Conservation (phyloP, 345 rosid species). For the Lagerstroemia speciosa region DNA sequence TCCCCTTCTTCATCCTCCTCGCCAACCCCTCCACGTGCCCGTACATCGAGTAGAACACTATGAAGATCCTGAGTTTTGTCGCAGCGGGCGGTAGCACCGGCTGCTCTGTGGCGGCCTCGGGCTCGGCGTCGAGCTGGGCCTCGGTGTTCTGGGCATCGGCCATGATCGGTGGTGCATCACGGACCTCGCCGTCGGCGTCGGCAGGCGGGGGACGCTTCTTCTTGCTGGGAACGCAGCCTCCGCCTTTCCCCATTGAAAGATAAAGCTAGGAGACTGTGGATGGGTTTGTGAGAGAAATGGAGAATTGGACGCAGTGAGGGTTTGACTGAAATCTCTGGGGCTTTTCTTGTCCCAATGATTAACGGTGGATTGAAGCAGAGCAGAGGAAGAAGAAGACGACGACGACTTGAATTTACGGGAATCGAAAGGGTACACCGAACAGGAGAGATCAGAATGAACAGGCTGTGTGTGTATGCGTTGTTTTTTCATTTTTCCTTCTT, state of each 20-base stretch:
- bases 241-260: conserved; percentile 82
- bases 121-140: not conserved
- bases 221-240: conserved; percentile 95
- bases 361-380: not conserved
- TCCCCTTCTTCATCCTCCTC: conserved; percentile 54
- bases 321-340: no score
- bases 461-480: no score
- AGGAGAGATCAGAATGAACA: no score
- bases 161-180: conserved; percentile 43
- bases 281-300: no score
- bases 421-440: no score
- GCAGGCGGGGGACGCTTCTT: conserved; percentile 38
- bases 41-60: conserved; percentile 62
- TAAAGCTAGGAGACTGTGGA: no score
- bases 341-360: no score
- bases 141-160: conserved; percentile 24
- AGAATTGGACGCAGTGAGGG: no score
- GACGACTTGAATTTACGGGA: no score
- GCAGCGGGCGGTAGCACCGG: conserved; percentile 10
- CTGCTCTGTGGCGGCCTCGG: conserved; percentile 10
- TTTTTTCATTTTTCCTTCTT: no score
- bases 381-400: no score
- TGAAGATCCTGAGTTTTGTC: conserved; percentile 40
- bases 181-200: conserved; percentile 10
- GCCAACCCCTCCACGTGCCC: conserved; percentile 63